phyloP scores from a whole-genome alignment of 176 grass and related monocot genomes.

The Bonia amplexicaulis region DNA sequence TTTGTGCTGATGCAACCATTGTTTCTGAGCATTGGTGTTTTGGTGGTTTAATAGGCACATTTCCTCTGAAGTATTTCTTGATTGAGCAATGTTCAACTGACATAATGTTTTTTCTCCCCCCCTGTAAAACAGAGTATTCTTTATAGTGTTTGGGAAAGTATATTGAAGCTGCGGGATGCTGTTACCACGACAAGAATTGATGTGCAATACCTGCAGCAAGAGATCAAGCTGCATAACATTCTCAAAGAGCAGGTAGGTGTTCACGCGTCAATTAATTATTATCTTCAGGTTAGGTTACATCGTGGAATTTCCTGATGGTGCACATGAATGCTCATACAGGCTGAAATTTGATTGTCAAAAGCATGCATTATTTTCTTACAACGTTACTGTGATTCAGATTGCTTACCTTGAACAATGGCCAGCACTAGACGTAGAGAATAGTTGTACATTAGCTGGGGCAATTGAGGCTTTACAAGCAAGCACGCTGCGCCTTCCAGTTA shows the following conservation, averaged over 20 bases:
- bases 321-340: not conserved
- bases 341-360: not conserved
- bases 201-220: slow-evolving; percentile 37
- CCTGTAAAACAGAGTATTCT: slow-evolving; percentile 41
- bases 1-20: not conserved
- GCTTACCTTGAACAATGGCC: slow-evolving; percentile 61
- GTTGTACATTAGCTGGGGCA: slow-evolving; percentile 40
- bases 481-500: slow-evolving; percentile 58
- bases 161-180: slow-evolving; percentile 37
- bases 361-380: not conserved
- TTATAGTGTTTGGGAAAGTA: slow-evolving; percentile 38
- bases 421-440: slow-evolving; percentile 45
- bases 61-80: not conserved
- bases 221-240: slow-evolving; percentile 40
- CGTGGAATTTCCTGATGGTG: not conserved
- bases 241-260: slow-evolving; percentile 59
- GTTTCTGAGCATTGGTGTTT: not conserved
- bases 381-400: slow-evolving; percentile 44
- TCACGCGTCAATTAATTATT: not conserved
- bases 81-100: not conserved
- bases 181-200: slow-evolving; percentile 41
- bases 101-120: slow-evolving; percentile 19
- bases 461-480: slow-evolving; percentile 55
- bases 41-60: not conserved
- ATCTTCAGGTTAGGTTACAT: not conserved